phyloP scores from a whole-genome alignment of 768 basidiomycete species.

The Hirschioporus abietinus region DNA sequence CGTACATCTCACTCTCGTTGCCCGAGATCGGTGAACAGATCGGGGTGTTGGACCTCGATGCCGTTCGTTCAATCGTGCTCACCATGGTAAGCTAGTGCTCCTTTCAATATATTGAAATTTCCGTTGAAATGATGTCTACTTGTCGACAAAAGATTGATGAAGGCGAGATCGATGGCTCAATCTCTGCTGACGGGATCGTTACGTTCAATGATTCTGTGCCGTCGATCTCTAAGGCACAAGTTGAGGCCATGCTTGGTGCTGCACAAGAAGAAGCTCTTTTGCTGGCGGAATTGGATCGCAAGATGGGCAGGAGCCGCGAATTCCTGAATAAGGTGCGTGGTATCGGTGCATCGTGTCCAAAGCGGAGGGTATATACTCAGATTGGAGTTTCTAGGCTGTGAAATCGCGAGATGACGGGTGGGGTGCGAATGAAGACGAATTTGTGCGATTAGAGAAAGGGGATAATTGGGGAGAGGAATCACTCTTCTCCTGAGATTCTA shows the following conservation, averaged over 20 bases:
- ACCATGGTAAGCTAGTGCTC: conserved; percentile 56
- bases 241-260: conserved; percentile 51
- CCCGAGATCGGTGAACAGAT: conserved; percentile 57
- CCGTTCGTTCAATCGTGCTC: conserved; percentile 46
- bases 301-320: conserved; percentile 61
- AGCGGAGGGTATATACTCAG: neutral
- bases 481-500: neutral
- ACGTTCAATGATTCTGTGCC: conserved; percentile 63
- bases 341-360: neutral
- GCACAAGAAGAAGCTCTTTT: conserved; percentile 51
- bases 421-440: conserved; percentile 1
- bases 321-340: conserved; percentile 64
- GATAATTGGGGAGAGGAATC: neutral
- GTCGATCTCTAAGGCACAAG: conserved; percentile 54
- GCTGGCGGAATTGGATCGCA: conserved; percentile 46
- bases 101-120: neutral
- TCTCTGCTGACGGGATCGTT: conserved; percentile 66
- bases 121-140: neutral
- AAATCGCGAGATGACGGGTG: conserved; percentile 12
- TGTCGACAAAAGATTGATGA: conserved; percentile 53
- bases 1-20: conserved; percentile 75
- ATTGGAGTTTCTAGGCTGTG: conserved; percentile 10
- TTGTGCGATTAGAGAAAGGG: neutral
- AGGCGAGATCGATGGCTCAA: conserved; percentile 61
- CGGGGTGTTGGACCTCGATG: conserved; percentile 22